Conservation (phyloP, 768 basidiomycete genomes). For the Termitomyces titanicus region DNA sequence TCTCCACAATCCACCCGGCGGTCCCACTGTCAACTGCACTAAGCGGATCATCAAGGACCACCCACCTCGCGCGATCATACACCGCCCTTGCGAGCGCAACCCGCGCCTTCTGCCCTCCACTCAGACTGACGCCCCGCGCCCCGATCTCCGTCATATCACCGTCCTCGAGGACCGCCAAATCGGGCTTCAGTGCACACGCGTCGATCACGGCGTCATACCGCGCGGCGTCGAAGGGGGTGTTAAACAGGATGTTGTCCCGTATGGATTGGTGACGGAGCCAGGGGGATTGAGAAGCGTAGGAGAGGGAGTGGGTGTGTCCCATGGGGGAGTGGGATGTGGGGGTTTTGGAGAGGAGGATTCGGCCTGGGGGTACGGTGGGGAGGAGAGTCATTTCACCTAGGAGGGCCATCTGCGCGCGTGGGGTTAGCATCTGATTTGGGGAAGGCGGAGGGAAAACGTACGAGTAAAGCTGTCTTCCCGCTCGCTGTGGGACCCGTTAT, state of each 20-base stretch:
- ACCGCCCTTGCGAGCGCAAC: constrained; percentile 83
- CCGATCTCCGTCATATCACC: constrained; percentile 88
- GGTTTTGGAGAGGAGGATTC: constrained; percentile 66
- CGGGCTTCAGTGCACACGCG: constrained; percentile 77
- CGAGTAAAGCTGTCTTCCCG: constrained; percentile 79
- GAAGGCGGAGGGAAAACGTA: constrained; percentile 23
- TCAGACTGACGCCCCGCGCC: constrained; percentile 71
- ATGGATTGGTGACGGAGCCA: constrained; percentile 74
- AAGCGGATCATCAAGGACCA: constrained; percentile 78
- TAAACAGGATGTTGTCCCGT: constrained; percentile 80
- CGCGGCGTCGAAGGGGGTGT: constrained; percentile 65
- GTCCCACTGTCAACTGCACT: constrained; percentile 67
- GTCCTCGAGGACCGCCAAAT: constrained; percentile 81
- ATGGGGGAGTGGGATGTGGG: constrained; percentile 53
- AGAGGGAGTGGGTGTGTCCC: constrained; percentile 60
- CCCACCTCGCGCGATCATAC: constrained; percentile 65
- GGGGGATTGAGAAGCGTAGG: constrained; percentile 71
- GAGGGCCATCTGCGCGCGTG: constrained; percentile 51
- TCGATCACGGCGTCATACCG: constrained; percentile 77
- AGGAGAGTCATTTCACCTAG: constrained; percentile 68
- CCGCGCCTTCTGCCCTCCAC: constrained; percentile 81
- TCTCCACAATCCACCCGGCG: constrained; percentile 30
- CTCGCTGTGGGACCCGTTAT: constrained; percentile 79
- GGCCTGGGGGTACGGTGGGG: constrained; percentile 24
- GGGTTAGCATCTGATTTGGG: background rate